Conservation (phyloP, 164 flowering plant species). For the Magnolia sinica region DNA sequence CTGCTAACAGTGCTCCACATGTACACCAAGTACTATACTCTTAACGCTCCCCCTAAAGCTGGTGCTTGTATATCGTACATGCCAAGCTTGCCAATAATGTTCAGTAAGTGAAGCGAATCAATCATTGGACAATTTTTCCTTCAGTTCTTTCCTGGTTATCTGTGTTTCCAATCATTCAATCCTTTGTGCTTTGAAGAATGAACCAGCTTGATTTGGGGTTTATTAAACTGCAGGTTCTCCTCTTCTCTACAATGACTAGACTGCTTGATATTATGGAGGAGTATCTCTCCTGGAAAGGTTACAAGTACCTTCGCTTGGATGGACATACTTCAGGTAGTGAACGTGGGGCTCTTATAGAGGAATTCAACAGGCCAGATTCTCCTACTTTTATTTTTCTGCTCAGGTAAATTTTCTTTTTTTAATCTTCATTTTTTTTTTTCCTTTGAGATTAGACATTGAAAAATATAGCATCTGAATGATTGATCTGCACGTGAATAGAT, state of each 20-base stretch:
- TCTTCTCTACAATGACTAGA: conserved; percentile 98
- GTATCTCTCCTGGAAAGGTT: conserved; percentile 77
- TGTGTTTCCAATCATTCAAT: background rate
- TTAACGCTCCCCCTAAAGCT: no score
- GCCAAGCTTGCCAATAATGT: no score
- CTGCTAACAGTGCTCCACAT: no score
- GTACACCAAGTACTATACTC: no score
- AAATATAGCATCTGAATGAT: background rate
- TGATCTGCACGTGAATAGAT: background rate
- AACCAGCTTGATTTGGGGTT: background rate
- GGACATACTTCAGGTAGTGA: conserved; percentile 96
- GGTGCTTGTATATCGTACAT: no score
- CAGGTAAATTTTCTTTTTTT: conserved; percentile 34
- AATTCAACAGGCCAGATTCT: conserved; percentile 72
- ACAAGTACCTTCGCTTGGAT: conserved; percentile 90
- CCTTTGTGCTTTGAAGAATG: background rate
- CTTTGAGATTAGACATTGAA: background rate
- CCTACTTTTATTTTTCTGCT: conserved; percentile 87
- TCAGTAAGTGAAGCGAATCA: background rate
- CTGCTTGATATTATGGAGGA: conserved; percentile 99
- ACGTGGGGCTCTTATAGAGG: conserved; percentile 88
- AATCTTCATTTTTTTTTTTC: background rate
- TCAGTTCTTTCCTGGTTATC: background rate
- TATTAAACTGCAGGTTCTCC: conserved; percentile 57
- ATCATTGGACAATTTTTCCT: background rate